These are phyloP conservation scores for Sarocladiaceae sp. DNA, from an alignment of 2,329 filamentous ascomycete species.

Conservation along the genomic window DNA sequence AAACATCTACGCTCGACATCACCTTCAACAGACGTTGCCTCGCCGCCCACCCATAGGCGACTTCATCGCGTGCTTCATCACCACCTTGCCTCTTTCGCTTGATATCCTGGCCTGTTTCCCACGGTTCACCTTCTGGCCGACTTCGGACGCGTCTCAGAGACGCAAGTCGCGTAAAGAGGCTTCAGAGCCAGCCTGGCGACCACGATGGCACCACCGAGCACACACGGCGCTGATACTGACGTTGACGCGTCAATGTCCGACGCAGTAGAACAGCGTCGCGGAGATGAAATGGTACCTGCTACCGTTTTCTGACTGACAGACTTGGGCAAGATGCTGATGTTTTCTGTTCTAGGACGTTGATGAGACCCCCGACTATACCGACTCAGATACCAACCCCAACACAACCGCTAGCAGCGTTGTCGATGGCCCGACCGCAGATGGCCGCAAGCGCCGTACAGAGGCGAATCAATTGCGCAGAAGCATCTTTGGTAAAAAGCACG, in stretches of 20 bases:
- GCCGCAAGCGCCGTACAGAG: conserved; percentile 78
- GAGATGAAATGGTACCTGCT: conserved; percentile 44
- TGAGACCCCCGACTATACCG: conserved; percentile 60
- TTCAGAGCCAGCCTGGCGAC: conserved; percentile 18
- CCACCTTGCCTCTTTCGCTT: not conserved
- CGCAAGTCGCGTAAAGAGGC: conserved; percentile 49
- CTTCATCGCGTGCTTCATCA: not conserved
- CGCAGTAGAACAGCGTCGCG: conserved; percentile 40
- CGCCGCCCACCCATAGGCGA: conserved; percentile 7
- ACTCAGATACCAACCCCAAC: conserved; percentile 61
- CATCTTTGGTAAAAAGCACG: conserved; percentile 92
- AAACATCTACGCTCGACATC: conserved; percentile 21
- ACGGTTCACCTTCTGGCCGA: not conserved
- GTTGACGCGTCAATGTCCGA: conserved; percentile 60
- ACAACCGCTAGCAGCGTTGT: conserved; percentile 77
- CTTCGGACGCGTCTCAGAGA: conserved; percentile 38
- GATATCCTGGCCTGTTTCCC: not conserved
- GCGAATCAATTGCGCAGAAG: conserved; percentile 85
- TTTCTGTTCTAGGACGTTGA: conserved; percentile 45
- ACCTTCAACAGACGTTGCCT: not conserved
- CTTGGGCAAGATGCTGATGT: not conserved
- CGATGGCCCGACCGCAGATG: conserved; percentile 68
- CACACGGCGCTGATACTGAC: conserved; percentile 49
- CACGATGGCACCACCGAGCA: conserved; percentile 47
- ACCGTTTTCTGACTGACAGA: not conserved